Evolutionary conservation across 148 eudicot species (phyloP), one percentile per base, ranked within the genome.

Genomic region (Cornus suecica): DNA sequence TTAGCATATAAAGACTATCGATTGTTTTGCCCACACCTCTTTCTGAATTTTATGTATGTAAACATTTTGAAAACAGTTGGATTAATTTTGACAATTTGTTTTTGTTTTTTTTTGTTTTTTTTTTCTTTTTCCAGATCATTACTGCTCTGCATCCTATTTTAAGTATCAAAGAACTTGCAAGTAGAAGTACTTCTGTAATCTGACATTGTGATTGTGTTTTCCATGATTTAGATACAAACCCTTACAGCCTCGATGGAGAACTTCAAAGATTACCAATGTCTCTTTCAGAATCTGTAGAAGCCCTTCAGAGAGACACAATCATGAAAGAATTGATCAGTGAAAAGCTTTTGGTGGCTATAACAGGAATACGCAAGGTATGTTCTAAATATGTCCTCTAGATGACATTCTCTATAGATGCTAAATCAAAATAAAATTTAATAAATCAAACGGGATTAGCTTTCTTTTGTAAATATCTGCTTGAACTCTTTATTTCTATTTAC

Each of bases 341-440:
- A 79, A 93, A 88, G 70, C 83, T 96, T 69, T 61, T 86, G 75
- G 73, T 80, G 20, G 98, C 97, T 67, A 84, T 93, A 63, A 87
- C 71, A 84, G 98, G 88, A 76, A 87, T 96, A 65, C 79, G 94
- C 25, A 88, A 91, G 97, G 99, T 93, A 87, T 56, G 75, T 71
- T 65, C 52, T 4, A 56, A 18, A 30, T 70, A 5, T 65, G 4
- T 37, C 8, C 54, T 48, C 54, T 7, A 48, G 15, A 48, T 45
- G 54, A 16, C 15, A 13, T 13, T 48, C 20, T 48, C 54, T 48
- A 48, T 16, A 48, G 2, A 48, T 14, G 54, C 15, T 48, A 48
- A 48, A 48, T 48, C 5, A 48, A 48, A 11, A n/a, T n/a, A n/a
- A 16, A 48, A 48, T 13, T 1, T 11, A 48, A 48, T 48, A 48